Evolutionary conservation across 2,329 filamentous ascomycete species (phyloP).

Genomic region (Fusarium ambrosium): DNA sequence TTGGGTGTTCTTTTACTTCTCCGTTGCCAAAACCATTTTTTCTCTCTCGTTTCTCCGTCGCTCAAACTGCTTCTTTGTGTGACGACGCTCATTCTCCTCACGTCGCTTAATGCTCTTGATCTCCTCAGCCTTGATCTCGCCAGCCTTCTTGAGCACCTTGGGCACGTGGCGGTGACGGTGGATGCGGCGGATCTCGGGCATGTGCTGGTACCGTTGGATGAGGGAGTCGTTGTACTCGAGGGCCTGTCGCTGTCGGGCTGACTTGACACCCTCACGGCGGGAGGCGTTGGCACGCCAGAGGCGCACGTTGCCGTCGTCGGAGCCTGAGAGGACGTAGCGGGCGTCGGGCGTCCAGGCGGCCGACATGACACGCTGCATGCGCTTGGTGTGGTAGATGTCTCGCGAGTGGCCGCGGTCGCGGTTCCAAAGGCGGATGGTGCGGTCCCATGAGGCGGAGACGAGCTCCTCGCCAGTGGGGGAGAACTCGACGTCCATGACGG

Average conservation of each 20-base stretch:
- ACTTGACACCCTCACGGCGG: conserved; percentile 86
- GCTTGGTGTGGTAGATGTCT: conserved; percentile 97
- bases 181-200: conserved; percentile 96
- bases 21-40: conserved; percentile 85
- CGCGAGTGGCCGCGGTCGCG: conserved; percentile 84
- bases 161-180: conserved; percentile 91
- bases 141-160: conserved; percentile 94
- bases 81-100: conserved; percentile 94
- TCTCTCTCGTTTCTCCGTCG: conserved; percentile 84
- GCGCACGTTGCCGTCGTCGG: conserved; percentile 89
- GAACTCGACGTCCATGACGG: conserved; percentile 97
- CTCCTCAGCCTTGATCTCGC: conserved; percentile 93
- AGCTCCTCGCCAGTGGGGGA: conserved; percentile 95
- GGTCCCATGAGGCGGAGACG: conserved; percentile 87
- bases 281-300: conserved; percentile 93
- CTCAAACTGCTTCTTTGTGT: conserved; percentile 85
- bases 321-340: conserved; percentile 90
- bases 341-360: conserved; percentile 89
- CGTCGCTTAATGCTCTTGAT: conserved; percentile 87
- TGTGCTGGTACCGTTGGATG: conserved; percentile 87
- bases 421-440: conserved; percentile 89
- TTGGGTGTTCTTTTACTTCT: conserved; percentile 59
- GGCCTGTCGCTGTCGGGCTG: conserved; percentile 84
- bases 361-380: conserved; percentile 95
- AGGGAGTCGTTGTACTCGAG: conserved; percentile 93